Percentiles rank a stretch among this genome's conserved stretches.
Evolutionary conservation across 345 rosid species (phyloP).

Genomic region (Salix caprea): DNA sequence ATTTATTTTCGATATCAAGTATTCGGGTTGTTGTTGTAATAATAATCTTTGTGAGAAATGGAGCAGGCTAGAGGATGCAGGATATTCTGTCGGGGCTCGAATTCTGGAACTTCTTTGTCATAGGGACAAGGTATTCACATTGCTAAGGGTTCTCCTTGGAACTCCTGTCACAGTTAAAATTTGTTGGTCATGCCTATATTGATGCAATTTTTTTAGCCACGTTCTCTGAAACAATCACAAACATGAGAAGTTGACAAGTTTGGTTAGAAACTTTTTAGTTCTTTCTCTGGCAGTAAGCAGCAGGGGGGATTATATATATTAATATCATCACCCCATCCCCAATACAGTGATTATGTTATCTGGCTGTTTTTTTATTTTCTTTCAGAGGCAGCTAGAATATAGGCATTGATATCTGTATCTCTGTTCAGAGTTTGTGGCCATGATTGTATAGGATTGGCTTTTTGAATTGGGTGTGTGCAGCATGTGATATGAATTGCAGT

Average conservation of each 20-base stretch:
- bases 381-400: background rate
- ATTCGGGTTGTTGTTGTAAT: background rate
- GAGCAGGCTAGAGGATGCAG: conserved; percentile 89
- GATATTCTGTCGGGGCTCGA: conserved; percentile 86
- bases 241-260: background rate
- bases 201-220: background rate
- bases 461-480: background rate
- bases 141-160: background rate
- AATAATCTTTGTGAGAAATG: conserved; percentile 3
- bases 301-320: background rate
- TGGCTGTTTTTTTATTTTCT: background rate
- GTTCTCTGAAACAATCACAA: background rate
- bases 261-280: background rate
- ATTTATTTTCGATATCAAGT: background rate
- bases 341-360: background rate
- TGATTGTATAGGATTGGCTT: background rate
- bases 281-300: background rate
- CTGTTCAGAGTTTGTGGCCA: background rate
- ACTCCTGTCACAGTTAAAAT: background rate
- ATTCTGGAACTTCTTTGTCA: conserved; percentile 89
- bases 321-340: background rate
- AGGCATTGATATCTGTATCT: background rate
- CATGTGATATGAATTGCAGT: background rate
- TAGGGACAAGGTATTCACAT: conserved; percentile 59
- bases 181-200: background rate